Evolutionary conservation across 2,329 filamentous ascomycete genomes (phyloP), one percentile per base, ranked within the genome.

Genomic region (Cercospora berteroae): DNA sequence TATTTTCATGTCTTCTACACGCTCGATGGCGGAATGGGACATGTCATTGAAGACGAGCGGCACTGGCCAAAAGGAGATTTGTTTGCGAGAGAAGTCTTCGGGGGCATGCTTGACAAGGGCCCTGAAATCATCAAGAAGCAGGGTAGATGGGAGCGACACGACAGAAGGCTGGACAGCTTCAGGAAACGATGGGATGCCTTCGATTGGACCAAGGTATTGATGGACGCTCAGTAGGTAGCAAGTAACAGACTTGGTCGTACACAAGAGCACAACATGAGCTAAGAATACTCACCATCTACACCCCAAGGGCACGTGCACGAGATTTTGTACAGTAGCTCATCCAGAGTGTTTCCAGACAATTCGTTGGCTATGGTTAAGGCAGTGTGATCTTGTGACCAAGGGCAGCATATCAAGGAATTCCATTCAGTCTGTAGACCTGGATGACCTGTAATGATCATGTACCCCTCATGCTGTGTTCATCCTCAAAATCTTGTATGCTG

Each of bases 1-100:
- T 99, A 99, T 79, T 99, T 99, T 75, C 95, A 99, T 78, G 94
- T 90, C 20, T 99, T 94, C 94, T 98, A 98, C 77, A 87, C 88
- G 62, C 82, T 99, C 0, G 94, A 99, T 76, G 95, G 95, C 2
- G 95, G 95, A 0, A 80, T 99, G 71, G 95, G 93, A 0, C 95
- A 99, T 78, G 84, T 99, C 8, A 91, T 99, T 0, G 95, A 99
- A 80, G 92, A 99, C 73, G 83, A 88, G 29, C 86, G 88, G 59
- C 84, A 89, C 60, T 99, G 95, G 95, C 96, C 96, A 0, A 87
- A 86, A 74, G 94, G 94, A 0, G 95, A 99, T 79, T 79, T 97
- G 18, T 99, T 99, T 78, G 95, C 95, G 2, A 84, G 95, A 64
- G 95, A 98, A 81, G 87, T 97, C 6, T 83, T 99, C 42, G 95